Evolutionary conservation across 495 filamentous ascomycete species (phyloP).

Genomic region (Penicillium simplicissimum): DNA sequence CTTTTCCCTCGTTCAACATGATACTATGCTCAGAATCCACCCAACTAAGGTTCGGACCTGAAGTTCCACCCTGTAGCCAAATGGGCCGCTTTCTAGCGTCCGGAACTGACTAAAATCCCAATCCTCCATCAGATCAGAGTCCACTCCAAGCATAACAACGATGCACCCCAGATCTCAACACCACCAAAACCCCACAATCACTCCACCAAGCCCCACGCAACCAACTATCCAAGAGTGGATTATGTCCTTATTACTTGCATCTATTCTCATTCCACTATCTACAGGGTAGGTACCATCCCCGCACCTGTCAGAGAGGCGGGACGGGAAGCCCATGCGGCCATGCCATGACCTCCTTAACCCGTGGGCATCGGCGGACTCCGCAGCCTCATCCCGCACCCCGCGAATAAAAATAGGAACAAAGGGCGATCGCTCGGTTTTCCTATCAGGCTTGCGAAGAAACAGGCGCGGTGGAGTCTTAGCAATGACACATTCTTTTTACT

Average conservation of each 20-base stretch:
- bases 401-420: conserved; percentile 12
- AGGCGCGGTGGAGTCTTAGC: neutral
- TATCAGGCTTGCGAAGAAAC: conserved; percentile 7
- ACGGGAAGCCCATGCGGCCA: neutral
- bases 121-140: neutral
- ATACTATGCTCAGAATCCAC: too few species aligned
- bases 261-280: neutral
- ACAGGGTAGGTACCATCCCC: conserved; percentile 1
- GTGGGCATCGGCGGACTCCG: conserved; percentile 30
- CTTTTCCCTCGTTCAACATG: too few species aligned
- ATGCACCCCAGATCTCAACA: conserved; percentile 4
- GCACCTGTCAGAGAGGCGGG: neutral
- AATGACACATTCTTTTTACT: conserved; percentile 18
- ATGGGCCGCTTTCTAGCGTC: too few species aligned
- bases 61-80: too few species aligned
- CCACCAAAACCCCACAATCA: neutral
- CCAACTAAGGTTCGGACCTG: too few species aligned
- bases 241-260: neutral
- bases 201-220: neutral
- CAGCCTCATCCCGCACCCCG: conserved; percentile 10
- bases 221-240: too few species aligned
- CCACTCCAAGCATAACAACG: too few species aligned
- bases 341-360: neutral
- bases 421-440: conserved; percentile 13
- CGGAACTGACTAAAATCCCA: too few species aligned